These are phyloP conservation scores for Beauveria varroae DNA, from an alignment of 2,329 filamentous ascomycete genomes.

Conservation along the genomic window DNA sequence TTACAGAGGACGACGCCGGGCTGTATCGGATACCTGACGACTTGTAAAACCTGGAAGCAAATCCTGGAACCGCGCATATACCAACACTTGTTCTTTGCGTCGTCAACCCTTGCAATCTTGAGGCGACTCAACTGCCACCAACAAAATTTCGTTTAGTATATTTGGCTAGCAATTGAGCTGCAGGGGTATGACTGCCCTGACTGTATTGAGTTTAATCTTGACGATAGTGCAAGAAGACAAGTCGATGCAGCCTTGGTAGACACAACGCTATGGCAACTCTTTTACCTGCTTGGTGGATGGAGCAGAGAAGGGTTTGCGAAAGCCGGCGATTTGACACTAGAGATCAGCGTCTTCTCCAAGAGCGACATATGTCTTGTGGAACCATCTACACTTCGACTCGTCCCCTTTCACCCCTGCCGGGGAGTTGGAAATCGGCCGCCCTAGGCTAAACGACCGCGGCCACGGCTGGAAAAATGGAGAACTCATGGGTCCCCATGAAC, in stretches of 20 bases:
- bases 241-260: no score
- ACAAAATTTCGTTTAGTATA: background rate
- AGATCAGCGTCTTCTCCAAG: background rate
- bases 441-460: background rate
- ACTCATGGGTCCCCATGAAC: no score
- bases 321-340: background rate
- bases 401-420: background rate
- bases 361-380: background rate
- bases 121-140: background rate
- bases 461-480: background rate
- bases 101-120: background rate
- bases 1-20: background rate
- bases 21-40: background rate
- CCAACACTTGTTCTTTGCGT: background rate
- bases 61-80: background rate
- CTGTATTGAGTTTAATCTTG: background rate
- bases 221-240: no score
- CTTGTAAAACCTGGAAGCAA: background rate
- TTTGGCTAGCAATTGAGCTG: background rate
- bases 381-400: background rate
- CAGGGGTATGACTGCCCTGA: background rate
- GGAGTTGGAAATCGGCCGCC: background rate
- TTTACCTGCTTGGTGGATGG: no score
- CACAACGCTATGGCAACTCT: no score
- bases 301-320: background rate